These are phyloP conservation scores for Epichloe hybrida DNA, from an alignment of 2,329 filamentous ascomycete species.

Conservation along the genomic window DNA sequence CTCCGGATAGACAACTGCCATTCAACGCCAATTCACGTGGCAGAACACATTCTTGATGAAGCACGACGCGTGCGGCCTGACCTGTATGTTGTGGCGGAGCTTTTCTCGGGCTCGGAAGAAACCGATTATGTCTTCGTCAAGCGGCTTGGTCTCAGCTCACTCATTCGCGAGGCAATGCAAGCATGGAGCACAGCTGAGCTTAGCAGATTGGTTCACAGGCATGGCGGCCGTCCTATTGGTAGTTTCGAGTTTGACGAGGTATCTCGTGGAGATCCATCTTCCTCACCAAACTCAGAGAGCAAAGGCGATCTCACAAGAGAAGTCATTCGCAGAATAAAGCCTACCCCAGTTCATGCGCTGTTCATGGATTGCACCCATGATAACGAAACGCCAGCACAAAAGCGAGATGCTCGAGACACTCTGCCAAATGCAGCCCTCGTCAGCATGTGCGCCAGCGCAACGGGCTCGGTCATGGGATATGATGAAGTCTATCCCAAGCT, in stretches of 20 bases:
- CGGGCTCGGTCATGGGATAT: conserved; percentile 94
- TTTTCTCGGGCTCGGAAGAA: conserved; percentile 90
- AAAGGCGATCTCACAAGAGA: conserved; percentile 35
- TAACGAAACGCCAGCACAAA: conserved; percentile 91
- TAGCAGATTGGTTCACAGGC: conserved; percentile 81
- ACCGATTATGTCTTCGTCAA: conserved; percentile 96
- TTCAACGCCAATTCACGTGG: conserved; percentile 87
- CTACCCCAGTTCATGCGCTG: conserved; percentile 79
- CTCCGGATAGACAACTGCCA: conserved; percentile 98
- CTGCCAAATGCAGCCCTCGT: conserved; percentile 88
- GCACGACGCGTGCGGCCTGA: conserved; percentile 80
- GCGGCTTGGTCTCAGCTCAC: conserved; percentile 73
- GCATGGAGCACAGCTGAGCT: conserved; percentile 91
- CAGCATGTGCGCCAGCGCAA: conserved; percentile 88
- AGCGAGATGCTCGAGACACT: conserved; percentile 85
- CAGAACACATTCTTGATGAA: conserved; percentile 87
- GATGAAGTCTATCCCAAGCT: conserved; percentile 91
- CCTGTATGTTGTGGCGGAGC: conserved; percentile 82
- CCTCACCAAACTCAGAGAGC: conserved; percentile 15
- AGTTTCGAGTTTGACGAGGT: conserved; percentile 93
- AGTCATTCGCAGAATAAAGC: conserved; percentile 67
- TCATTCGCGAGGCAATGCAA: conserved; percentile 97
- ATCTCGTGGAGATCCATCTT: conserved; percentile 41
- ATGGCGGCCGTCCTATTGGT: conserved; percentile 87
- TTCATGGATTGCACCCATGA: conserved; percentile 99